phyloP scores from a whole-genome alignment of 371 early-diverging fungal species.

The Lichtheimia hyalospora region DNA sequence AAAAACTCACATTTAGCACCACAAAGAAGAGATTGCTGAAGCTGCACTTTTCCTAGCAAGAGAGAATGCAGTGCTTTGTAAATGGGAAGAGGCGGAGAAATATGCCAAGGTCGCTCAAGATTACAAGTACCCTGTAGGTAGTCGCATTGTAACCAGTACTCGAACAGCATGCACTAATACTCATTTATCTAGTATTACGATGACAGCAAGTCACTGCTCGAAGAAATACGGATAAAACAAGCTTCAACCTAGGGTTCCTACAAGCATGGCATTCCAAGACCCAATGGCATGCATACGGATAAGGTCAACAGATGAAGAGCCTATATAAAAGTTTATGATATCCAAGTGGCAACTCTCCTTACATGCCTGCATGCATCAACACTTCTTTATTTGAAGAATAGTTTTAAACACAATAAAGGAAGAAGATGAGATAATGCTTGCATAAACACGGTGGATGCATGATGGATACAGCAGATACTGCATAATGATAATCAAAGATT shows the following conservation, averaged over 20 bases:
- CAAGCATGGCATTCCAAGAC: too few relatives aligned
- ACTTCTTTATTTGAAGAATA: too few relatives aligned
- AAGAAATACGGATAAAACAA: slow-evolving; percentile 28
- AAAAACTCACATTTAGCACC: slow-evolving; percentile 21
- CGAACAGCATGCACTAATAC: neutral
- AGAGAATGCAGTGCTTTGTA: slow-evolving; percentile 52
- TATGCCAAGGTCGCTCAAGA: slow-evolving; percentile 44
- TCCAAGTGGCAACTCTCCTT: too few relatives aligned
- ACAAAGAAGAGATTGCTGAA: slow-evolving; percentile 57
- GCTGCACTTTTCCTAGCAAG: slow-evolving; percentile 61
- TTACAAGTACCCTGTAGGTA: slow-evolving; percentile 38
- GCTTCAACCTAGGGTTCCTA: neutral
- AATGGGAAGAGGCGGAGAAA: slow-evolving; percentile 41
- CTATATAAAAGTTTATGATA: too few relatives aligned
- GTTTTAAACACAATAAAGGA: too few relatives aligned
- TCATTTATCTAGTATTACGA: slow-evolving; percentile 42
- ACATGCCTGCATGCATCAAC: too few relatives aligned
- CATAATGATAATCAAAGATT: too few relatives aligned
- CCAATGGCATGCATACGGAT: too few relatives aligned
- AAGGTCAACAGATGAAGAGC: too few relatives aligned
- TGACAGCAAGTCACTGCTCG: slow-evolving; percentile 41
- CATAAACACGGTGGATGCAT: too few relatives aligned
- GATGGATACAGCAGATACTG: too few relatives aligned
- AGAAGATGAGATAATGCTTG: too few relatives aligned
- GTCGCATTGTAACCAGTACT: neutral